Evolutionary conservation across 225 moss, liverwort and hornwort genomes (phyloP).

Genomic region (Thuidium tamariscinum): DNA sequence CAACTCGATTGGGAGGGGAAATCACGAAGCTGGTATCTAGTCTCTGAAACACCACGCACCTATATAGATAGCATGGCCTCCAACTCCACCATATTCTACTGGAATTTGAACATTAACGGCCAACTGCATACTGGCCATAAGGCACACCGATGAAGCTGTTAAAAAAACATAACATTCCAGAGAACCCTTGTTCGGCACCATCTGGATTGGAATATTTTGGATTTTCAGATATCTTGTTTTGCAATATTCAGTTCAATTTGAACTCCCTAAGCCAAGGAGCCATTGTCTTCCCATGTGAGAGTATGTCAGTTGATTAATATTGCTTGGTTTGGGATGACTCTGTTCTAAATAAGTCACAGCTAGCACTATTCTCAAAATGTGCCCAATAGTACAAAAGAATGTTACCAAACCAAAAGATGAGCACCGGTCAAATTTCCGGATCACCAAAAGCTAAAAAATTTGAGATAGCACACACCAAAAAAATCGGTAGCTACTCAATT

Average conservation of each 20-base stretch:
- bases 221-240: not conserved
- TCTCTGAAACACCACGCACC: slow-evolving; percentile 29
- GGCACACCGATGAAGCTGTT: not conserved
- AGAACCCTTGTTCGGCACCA: not conserved
- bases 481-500: not conserved
- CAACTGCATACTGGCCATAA: slow-evolving; percentile 74
- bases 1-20: not conserved
- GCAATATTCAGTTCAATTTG: not conserved
- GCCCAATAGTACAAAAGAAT: not conserved
- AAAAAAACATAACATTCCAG: not conserved
- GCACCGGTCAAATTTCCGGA: not conserved
- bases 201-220: not conserved
- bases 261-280: not conserved
- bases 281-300: not conserved
- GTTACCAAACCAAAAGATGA: not conserved
- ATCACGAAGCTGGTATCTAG: not conserved
- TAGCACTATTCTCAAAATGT: not conserved
- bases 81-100: slow-evolving; percentile 56
- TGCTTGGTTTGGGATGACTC: not conserved
- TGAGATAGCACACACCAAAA: not conserved
- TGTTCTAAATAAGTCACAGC: not conserved
- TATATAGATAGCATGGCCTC: slow-evolving; percentile 84
- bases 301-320: not conserved
- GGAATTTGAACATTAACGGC: slow-evolving; percentile 96
- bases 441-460: not conserved